Conservation (phyloP, 2,329 filamentous ascomycete genomes). For the Raffaelea ambrosiae region DNA sequence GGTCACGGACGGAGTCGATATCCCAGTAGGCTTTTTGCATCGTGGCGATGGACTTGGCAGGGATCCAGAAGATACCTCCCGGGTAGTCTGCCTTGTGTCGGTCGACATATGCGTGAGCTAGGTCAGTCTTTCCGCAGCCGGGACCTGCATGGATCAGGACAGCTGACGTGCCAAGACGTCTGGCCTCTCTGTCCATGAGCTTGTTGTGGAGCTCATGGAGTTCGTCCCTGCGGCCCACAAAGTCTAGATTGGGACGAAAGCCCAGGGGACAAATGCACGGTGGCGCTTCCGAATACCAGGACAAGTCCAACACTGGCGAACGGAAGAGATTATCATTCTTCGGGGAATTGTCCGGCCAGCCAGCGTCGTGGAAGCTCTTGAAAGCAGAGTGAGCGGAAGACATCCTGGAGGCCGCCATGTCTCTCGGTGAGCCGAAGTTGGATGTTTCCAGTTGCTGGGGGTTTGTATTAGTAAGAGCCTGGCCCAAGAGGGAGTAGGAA, state of each 20-base stretch:
- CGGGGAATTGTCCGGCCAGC: too few relatives aligned
- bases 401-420: too few relatives aligned
- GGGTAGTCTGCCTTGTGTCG: slow-evolving; percentile 49
- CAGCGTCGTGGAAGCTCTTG: too few relatives aligned
- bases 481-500: too few relatives aligned
- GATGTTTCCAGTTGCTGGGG: too few relatives aligned
- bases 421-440: too few relatives aligned
- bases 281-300: slow-evolving; percentile 6
- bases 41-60: slow-evolving; percentile 50
- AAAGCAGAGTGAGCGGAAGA: too few relatives aligned
- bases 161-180: slow-evolving; percentile 50
- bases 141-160: slow-evolving; percentile 57
- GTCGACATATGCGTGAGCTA: slow-evolving; percentile 61
- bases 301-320: too few relatives aligned
- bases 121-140: slow-evolving; percentile 60
- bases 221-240: slow-evolving; percentile 51
- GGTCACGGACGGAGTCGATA: slow-evolving; percentile 42
- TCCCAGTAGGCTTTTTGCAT: slow-evolving; percentile 56
- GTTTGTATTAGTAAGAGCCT: too few relatives aligned
- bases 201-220: slow-evolving; percentile 49
- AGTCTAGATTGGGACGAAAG: slow-evolving; percentile 55
- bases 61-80: slow-evolving; percentile 63
- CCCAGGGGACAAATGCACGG: slow-evolving; percentile 41
- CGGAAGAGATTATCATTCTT: too few relatives aligned
- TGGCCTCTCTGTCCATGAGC: slow-evolving; percentile 46